Evolutionary conservation across 805 yeast species (phyloP), one percentile per base, ranked within the genome.

Genomic region (Yarrowia sp.): DNA sequence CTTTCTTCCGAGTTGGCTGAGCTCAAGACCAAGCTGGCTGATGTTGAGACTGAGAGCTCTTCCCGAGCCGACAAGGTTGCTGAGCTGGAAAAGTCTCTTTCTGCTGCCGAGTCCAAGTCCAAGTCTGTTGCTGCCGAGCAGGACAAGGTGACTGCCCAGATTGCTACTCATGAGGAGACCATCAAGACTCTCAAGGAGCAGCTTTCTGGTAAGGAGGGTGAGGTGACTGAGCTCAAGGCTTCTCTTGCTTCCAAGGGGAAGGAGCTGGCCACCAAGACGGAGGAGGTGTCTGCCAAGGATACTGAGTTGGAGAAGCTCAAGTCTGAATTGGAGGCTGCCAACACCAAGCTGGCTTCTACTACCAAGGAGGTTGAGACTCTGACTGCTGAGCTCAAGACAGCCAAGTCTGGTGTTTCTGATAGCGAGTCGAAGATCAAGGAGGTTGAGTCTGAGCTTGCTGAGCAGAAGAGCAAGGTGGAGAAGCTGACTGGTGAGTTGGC

Each of bases 261-360:
- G 41, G 66, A 43, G 2, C 11, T 64, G 42, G n/a, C 44, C 14
- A 11, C 45, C 31, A 64, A 41, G 65, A 28, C 42, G 18, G 35
- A 64, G 38, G 64, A 35, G 22, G 22, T 64, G 4, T n/a, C 55
- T 10, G 81, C 79, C 35, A 81, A 79, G 68, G 78, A 83, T 8
- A 74, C 76, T 14, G 69, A 67, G 8, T 69, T 84, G 14, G 87
- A 84, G 66, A 78, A 73, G 6, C 70, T 73, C 45, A 68, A 67
- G 33, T 22, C 67, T 7, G 67, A 70, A 10, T 42, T 70, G n/a
- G 66, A 64, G 17, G 50, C 43, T 10, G 60, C 60, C 11, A 58
- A 44, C 18, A 22, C 45, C 42, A 15, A 42, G 14, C 44, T 65
- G 22, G 61, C 55, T 36, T 28, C 32, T 8, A 67, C 68, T 17